A percentile compares a stretch with the other conserved stretches of the same genome.
phyloP scores from a whole-genome alignment of 345 rosid genomes.

The Lagerstroemia speciosa region DNA sequence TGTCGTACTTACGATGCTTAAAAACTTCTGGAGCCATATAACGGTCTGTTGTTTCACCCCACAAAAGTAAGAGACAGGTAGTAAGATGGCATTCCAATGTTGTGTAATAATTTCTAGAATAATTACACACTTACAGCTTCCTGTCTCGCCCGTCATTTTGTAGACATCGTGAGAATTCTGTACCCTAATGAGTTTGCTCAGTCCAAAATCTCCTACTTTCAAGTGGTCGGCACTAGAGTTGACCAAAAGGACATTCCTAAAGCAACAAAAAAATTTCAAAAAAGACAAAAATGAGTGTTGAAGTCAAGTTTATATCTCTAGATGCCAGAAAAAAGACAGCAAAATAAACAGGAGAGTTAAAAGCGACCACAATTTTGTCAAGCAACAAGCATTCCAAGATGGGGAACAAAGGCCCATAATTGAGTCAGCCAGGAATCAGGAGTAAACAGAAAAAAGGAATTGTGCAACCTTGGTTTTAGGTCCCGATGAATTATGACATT shows the following conservation, averaged over 20 bases:
- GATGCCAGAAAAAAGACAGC: neutral
- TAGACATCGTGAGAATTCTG: conserved; percentile 93
- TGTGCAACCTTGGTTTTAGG: conserved; percentile 75
- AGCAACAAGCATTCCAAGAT: neutral
- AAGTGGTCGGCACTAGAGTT: conserved; percentile 90
- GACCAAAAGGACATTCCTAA: conserved; percentile 94
- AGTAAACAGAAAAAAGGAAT: conserved; percentile 6
- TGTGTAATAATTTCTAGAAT: neutral
- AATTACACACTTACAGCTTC: conserved; percentile 69
- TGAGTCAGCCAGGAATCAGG: neutral
- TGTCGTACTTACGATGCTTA: conserved; percentile 91
- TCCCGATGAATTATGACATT: conserved; percentile 94
- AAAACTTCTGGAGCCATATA: conserved; percentile 99
- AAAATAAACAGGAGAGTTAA: neutral
- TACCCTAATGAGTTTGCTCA: conserved; percentile 96
- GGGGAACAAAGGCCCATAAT: neutral
- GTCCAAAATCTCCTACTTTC: conserved; percentile 98
- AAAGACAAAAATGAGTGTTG: neutral
- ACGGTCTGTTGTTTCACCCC: conserved; percentile 50
- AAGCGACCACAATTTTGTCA: neutral
- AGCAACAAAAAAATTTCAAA: conserved; percentile 6
- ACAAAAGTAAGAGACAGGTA: conserved; percentile 11
- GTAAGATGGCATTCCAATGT: neutral
- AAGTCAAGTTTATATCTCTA: too few relatives aligned
- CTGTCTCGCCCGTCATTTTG: conserved; percentile 99